phyloP scores from a whole-genome alignment of 306 rosid genomes.

The Argentina anserina region DNA sequence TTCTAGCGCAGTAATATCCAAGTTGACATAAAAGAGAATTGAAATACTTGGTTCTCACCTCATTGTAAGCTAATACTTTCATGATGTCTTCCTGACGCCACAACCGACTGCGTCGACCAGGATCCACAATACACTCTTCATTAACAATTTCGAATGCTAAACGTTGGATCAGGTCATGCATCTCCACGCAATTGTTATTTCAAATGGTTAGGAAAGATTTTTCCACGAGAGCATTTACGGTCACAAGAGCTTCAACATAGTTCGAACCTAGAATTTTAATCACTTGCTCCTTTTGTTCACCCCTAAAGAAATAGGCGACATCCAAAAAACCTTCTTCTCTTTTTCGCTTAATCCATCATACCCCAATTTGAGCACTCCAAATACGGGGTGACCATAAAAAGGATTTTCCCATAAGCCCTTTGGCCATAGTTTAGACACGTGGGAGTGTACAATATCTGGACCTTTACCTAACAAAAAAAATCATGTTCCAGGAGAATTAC shows the following conservation, averaged over 20 bases:
- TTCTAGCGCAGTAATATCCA: not conserved
- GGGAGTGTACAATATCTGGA: no score
- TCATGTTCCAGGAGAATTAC: no score
- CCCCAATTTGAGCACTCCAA: not conserved
- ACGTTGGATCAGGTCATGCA: not conserved
- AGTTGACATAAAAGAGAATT: not conserved
- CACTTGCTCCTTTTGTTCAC: not conserved
- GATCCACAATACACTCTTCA: not conserved
- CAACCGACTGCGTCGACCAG: not conserved
- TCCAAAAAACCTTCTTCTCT: not conserved
- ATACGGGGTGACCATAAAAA: no score
- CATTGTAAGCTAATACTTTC: not conserved
- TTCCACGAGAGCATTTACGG: not conserved
- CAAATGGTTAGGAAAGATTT: not conserved
- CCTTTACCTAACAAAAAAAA: not conserved
- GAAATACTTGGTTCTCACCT: not conserved
- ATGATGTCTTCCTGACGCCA: not conserved
- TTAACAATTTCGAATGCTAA: not conserved
- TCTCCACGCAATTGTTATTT: not conserved
- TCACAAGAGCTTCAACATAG: not conserved
- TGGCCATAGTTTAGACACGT: no score
- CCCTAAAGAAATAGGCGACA: not conserved
- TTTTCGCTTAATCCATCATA: not conserved
- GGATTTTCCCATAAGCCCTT: no score
- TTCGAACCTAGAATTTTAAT: not conserved